A percentile compares a stretch with the other conserved stretches of the same genome.
Evolutionary conservation across 768 basidiomycete genomes (phyloP).

Genomic region (Pulveroboletus frians): DNA sequence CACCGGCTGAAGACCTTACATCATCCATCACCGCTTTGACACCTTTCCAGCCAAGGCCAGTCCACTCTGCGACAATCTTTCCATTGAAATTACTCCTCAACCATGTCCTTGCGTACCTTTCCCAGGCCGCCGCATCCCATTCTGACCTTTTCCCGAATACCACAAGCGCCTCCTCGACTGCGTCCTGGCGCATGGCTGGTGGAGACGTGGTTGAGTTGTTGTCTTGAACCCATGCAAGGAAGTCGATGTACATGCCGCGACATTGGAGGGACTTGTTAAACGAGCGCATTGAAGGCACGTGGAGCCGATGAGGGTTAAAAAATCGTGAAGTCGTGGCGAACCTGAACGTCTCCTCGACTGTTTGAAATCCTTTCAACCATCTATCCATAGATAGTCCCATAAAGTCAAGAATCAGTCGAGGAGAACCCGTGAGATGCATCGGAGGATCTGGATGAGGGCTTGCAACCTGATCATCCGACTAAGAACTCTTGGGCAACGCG

Average conservation of each 20-base stretch:
- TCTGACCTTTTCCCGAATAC: slow-evolving; percentile 49
- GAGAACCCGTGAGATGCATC: slow-evolving; percentile 46
- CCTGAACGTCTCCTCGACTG: slow-evolving; percentile 48
- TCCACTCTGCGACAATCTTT: slow-evolving; percentile 49
- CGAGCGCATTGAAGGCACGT: slow-evolving; percentile 30
- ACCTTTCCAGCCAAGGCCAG: slow-evolving; percentile 41
- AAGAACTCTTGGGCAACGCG: background rate
- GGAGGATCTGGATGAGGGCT: slow-evolving; percentile 33
- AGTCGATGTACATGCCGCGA: slow-evolving; percentile 56
- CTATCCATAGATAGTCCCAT: slow-evolving; percentile 50
- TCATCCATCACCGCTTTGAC: slow-evolving; percentile 50
- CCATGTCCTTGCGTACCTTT: slow-evolving; percentile 24
- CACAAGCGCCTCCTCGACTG: slow-evolving; percentile 43
- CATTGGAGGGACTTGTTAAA: slow-evolving; percentile 39
- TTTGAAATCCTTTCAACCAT: slow-evolving; percentile 51
- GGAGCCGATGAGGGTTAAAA: slow-evolving; percentile 42
- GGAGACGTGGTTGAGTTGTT: slow-evolving; percentile 10
- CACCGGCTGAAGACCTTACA: slow-evolving; percentile 43
- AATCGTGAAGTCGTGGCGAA: slow-evolving; percentile 55
- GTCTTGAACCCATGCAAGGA: slow-evolving; percentile 45
- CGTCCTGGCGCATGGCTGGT: slow-evolving; percentile 14
- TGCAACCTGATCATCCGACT: slow-evolving; percentile 26
- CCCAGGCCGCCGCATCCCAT: slow-evolving; percentile 36
- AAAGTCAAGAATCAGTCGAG: slow-evolving; percentile 49
- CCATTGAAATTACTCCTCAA: slow-evolving; percentile 48